Base-by-base conservation (phyloP, 176 grass and related monocot genomes). In the Triticum monococcum region DNA sequence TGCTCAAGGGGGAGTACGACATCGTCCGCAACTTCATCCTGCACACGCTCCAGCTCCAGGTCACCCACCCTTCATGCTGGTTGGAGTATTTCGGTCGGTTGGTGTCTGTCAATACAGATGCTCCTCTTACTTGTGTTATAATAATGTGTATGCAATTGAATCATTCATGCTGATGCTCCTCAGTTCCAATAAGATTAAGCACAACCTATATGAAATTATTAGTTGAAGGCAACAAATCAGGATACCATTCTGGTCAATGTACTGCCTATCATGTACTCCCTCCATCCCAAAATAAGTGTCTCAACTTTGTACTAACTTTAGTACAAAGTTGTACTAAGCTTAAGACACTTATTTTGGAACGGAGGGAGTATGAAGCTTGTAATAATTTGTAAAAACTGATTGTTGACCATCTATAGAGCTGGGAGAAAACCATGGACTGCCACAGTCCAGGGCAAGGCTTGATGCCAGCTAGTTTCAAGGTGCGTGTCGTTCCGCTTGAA, bases 371-470 rank as follows among this genome's bases (percentile, higher is more conserved):
- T 59, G 24, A 54, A 50, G 26, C 43, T 69, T 36, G 33, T 48
- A 68, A 63, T 25, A 45, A 36, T 61, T 22, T 71, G 52, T 63
- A 4, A 63, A 62, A 75, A 14, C n/a, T 4, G 3, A 38, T 32
- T 77, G 26, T 57, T 79, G 20, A 76, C 40, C 62, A 71, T 70
- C 56, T 69, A 25, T 71, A 97, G 95, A 97, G 95, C 86, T 97
- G 91, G 95, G 92, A 97, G 80, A 97, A 97, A 95, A 97, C 92
- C 46, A 97, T 97, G 83, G 95, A 97, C 52, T 95, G 92, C 85
- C 91, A 95, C 77, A 97, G 92, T 87, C 95, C 92, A 56, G 95
- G 92, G 67, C 92, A 97, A 86, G 91, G 92, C 18, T 73, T 95
- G 71, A 97, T 97, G 92, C 95, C 91, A 52, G 91, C 92, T 30